phyloP scores from a whole-genome alignment of 805 yeast species.

The Barnettozyma sp. region DNA sequence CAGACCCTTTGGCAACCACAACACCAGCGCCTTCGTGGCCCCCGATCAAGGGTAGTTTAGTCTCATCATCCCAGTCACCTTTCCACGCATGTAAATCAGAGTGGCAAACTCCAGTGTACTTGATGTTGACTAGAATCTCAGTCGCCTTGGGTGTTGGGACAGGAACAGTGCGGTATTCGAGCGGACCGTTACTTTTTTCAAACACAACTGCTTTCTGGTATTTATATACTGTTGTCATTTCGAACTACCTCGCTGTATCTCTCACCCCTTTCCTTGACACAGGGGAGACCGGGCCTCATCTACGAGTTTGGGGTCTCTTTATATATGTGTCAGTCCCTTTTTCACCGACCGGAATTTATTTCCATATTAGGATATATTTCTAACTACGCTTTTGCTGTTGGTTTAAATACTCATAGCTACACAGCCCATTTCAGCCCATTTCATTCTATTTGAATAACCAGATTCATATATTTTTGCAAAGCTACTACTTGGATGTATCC shows the following conservation, averaged over 20 bases:
- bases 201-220: slow-evolving; percentile 46
- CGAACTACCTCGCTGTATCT: background rate
- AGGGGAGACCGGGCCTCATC: too few species aligned
- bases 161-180: slow-evolving; percentile 41
- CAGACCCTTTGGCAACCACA: slow-evolving; percentile 53
- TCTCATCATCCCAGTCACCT: slow-evolving; percentile 54
- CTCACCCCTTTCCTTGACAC: too few species aligned
- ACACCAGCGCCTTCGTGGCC: slow-evolving; percentile 73
- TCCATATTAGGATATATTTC: too few species aligned
- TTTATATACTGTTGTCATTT: slow-evolving; percentile 25
- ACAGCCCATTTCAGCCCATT: background rate
- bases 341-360: too few species aligned
- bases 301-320: too few species aligned
- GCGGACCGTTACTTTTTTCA: slow-evolving; percentile 40
- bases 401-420: background rate
- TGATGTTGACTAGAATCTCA: slow-evolving; percentile 47
- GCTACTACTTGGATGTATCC: slow-evolving; percentile 54
- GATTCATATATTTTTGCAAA: background rate
- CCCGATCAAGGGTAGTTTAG: slow-evolving; percentile 56
- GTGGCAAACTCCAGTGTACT: slow-evolving; percentile 62
- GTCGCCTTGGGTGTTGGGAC: slow-evolving; percentile 49
- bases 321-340: too few species aligned
- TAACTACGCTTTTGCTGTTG: too few species aligned
- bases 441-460: slow-evolving; percentile 1
- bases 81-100: slow-evolving; percentile 50